Base-by-base conservation (phyloP, 345 rosid genomes). In the Limnanthes douglasii region DNA sequence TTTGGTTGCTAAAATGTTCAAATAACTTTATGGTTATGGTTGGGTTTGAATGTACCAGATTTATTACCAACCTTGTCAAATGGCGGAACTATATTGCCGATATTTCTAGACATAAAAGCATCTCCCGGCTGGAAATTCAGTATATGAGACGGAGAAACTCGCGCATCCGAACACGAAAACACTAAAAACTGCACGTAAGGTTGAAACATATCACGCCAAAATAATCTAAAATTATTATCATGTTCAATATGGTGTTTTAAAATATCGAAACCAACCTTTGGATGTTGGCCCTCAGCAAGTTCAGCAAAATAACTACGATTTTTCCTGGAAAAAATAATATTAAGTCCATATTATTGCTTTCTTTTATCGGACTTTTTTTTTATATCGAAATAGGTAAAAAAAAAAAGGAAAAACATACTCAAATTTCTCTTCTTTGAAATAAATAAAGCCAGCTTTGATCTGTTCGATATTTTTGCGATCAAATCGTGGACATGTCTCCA, bases 71-170 rank as follows among this genome's bases (percentile, higher is more conserved):
- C 98, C 94, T 66, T 53, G 41, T 73, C 82, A 44, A 15, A 84
- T 13, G 88, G 83, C 17, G 98, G 96, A 43, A 90, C 82, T 93
- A 90, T 84, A 69, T 60, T 90, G 55, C 96, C 98, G 39, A 90
- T 90, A 75, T 90, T 90, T 42, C 98, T 61, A 46, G 84, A 94
- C 64, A 85, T 31, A 38, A 90, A 90, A 8, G 98, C 98, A 57
- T 90, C 98, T 19, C 98, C 98, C 9, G 73, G 98, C 60, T 90
- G 85, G 42, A 90, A 90, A 56, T 85, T 55, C 31, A 90, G 77
- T 56, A 80, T 41, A 15, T 90, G 94, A 8, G 96, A 85, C 0
- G 98, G 98, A 54, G 93, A 78, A 15, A 90, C 96, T 34, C 98
- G 60, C 6, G 96, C 84, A 60, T 90, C 98, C 29, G 98, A 80